Base-by-base conservation (phyloP, 2,329 filamentous ascomycete genomes). In the Phialophora macrospora region DNA sequence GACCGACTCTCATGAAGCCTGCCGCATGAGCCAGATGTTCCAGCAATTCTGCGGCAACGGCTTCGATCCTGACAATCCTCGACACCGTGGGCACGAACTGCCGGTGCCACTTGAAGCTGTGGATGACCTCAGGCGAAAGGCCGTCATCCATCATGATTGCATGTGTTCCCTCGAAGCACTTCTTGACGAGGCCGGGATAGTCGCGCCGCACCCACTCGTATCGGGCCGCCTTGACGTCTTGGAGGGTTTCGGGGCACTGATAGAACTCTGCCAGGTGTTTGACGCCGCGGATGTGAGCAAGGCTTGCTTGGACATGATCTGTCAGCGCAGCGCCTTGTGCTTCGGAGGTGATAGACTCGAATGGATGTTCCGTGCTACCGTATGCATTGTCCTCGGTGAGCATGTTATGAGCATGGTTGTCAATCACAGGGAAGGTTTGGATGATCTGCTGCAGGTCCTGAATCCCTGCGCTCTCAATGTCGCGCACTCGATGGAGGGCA, bases 101-200 rank as follows among this genome's bases (percentile, higher is more conserved):
- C 74, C 90, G 83, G 74, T 92, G 88, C 84, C 87, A 90, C 4
- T 79, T 73, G 71, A 87, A 90, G 0, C 81, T 75, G 70, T 90
- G 84, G 1, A 86, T 83, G 7, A 84, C 82, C 1, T 80, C 79
- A 14, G 81, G 79, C 60, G 85, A 83, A 7, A 94, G 78, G 0
- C 91, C 89, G 76, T 95, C 91, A 71, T 95, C 92, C n/a, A 96
- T 83, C 1, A 96, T 81, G 11, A 94, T 81, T 1, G 85, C 86
- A 74, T 93, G 87, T 30, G 91, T 90, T 1, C 91, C 91, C 12
- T 85, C 77, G 4, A 96, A 82, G 71, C 91, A 95, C 68, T 81
- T 82, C 52, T 79, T 81, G 11, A 86, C 81, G 81, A 92, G 87
- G 2, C 77, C 82, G 4, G 86, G 80, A 62, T 85, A 83, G 65